Base-by-base conservation (phyloP, 805 yeast species). In the Lachancea waltii region DNA sequence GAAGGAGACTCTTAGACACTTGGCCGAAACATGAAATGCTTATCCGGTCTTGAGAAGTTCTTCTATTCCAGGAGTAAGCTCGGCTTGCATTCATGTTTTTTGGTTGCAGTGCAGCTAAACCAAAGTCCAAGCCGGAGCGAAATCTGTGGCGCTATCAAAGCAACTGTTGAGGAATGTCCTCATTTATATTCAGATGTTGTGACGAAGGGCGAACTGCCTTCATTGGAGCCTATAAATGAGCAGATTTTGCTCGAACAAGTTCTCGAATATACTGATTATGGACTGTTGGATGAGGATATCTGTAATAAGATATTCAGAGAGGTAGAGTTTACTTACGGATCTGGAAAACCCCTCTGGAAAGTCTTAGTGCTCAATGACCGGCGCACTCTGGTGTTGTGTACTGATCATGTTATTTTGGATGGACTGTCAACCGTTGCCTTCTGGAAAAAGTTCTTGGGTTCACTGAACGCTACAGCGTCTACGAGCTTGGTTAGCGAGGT, bases 371-470 rank as follows among this genome's bases (percentile, higher is more conserved):
- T 51, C 2, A 47, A 48, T 4, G 27, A 36, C 19, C 31, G 38
- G 9, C 46, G 43, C 11, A 43, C 44, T 14, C n/a, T 56, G 21
- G 14, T 53, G 8, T 26, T 57, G 10, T 30, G 51, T 10, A 36
- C 49, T 14, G 56, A 54, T 29, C 62, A 57, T 39, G 45, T 45
- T 2, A 38, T 54, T 13, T 49, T 49, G 35, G 62, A 57, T 43
- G 62, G 62, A 7, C 43, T 54, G 33, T 48, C 59, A 1, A 43
- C 49, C 16, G 49, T 48, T 2, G 41, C 45, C 8, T 43, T 56
- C 22, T 49, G 51, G 50, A 43, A 44, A 14, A 23, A 38, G 1
- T 38, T 56, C 14, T 14, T 56, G 40, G 24, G 35, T 6, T 19
- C 30, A 4, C 35, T 56, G 19, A 30, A 41, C 10, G 14, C 27